A percentile compares a stretch with the other conserved stretches of the same genome.
Conservation (phyloP, 768 basidiomycete species). For the Gautieria morchelliformis region DNA sequence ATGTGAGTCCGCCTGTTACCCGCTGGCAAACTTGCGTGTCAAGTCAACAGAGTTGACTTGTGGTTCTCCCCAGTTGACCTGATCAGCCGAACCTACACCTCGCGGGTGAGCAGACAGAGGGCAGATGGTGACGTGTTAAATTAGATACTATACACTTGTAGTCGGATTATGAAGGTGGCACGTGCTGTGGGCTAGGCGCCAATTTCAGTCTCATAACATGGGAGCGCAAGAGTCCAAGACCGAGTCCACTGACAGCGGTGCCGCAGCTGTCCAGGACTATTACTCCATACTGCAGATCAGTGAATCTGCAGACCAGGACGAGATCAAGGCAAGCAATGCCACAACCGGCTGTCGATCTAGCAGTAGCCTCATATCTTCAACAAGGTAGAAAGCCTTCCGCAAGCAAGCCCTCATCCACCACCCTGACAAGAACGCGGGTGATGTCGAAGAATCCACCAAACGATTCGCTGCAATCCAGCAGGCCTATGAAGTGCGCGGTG, state of each 20-base stretch:
- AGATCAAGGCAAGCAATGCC: conserved; percentile 62
- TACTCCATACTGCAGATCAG: conserved; percentile 75
- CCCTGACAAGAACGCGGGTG: conserved; percentile 79
- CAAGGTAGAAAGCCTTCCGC: conserved; percentile 65
- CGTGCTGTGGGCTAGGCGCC: background rate
- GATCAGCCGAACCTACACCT: conserved; percentile 3
- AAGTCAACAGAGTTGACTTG: background rate
- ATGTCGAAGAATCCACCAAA: conserved; percentile 78
- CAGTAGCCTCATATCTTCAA: conserved; percentile 8
- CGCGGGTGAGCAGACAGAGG: background rate
- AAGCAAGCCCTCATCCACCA: conserved; percentile 77
- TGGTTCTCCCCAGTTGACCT: background rate
- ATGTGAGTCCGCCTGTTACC: background rate
- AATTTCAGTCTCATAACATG: conserved; percentile 31
- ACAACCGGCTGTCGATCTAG: background rate
- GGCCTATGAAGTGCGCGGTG: conserved; percentile 75
- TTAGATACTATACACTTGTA: background rate
- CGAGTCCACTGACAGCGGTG: conserved; percentile 19
- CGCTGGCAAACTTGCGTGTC: background rate
- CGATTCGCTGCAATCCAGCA: conserved; percentile 85
- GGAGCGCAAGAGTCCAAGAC: conserved; percentile 59
- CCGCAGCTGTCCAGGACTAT: conserved; percentile 45
- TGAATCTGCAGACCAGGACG: conserved; percentile 75
- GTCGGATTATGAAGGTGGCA: too few relatives aligned
- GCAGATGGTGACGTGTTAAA: background rate